Conservation (phyloP, 768 basidiomycete species). For the Boletus vinaceobasis region DNA sequence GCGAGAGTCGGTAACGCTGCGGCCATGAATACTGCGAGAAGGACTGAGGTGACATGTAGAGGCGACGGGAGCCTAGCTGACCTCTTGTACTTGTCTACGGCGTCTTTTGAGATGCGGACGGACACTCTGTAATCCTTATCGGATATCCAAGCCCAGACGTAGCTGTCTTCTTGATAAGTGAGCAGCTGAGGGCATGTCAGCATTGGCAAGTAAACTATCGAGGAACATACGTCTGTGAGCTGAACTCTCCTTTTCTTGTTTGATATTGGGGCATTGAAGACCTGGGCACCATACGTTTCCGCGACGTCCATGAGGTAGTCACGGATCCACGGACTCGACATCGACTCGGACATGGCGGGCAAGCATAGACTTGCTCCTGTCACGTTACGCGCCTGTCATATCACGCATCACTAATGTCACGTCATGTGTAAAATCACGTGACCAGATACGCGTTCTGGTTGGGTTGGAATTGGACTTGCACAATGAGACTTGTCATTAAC, state of each 20-base stretch:
- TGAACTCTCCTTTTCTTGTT: constrained; percentile 53
- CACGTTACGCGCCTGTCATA: constrained; percentile 6
- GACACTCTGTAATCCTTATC: constrained; percentile 53
- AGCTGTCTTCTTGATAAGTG: constrained; percentile 43
- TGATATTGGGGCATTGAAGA: constrained; percentile 22
- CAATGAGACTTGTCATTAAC: no score
- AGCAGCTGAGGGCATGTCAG: constrained; percentile 48
- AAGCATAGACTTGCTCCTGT: constrained; percentile 1
- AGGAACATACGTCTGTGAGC: constrained; percentile 47
- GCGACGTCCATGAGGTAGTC: constrained; percentile 49
- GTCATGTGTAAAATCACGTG: constrained; percentile 13
- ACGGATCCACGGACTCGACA: constrained; percentile 53
- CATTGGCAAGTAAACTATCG: neutral
- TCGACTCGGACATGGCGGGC: constrained; percentile 35
- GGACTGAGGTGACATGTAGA: neutral
- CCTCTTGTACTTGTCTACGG: constrained; percentile 43
- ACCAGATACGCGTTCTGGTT: constrained; percentile 11
- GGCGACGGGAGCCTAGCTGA: constrained; percentile 22
- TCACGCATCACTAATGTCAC: constrained; percentile 23
- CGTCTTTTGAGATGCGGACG: constrained; percentile 52
- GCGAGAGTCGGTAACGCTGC: constrained; percentile 43
- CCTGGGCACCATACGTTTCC: constrained; percentile 48
- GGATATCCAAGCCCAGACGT: constrained; percentile 63
- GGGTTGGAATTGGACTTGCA: neutral
- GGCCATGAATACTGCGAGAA: constrained; percentile 21